phyloP scores from a whole-genome alignment of 805 yeast genomes.

The Yarrowia yakushimensis region DNA sequence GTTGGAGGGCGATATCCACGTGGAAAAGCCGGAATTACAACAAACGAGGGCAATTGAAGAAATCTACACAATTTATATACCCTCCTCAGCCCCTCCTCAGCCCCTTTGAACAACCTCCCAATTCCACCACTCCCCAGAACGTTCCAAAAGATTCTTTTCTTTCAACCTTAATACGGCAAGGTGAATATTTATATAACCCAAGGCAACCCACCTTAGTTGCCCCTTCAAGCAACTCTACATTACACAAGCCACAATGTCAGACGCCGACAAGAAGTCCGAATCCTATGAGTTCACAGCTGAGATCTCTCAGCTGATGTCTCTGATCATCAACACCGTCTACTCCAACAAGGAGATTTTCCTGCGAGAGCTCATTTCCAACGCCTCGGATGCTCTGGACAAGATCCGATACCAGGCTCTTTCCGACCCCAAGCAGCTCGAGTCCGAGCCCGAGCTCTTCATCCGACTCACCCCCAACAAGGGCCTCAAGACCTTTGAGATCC shows the following conservation, averaged over 20 bases:
- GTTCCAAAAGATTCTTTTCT: conserved; percentile 19
- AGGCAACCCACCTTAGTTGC: background rate
- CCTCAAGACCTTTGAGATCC: conserved; percentile 87
- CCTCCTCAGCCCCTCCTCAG: background rate
- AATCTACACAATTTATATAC: no score
- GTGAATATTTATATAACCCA: background rate
- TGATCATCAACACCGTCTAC: conserved; percentile 99
- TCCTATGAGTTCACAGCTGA: conserved; percentile 94
- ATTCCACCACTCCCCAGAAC: background rate
- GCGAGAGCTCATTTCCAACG: conserved; percentile 98
- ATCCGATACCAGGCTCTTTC: conserved; percentile 94
- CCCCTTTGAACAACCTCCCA: background rate
- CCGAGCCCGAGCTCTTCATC: conserved; percentile 94
- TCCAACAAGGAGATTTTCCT: conserved; percentile 98
- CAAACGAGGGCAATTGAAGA: background rate
- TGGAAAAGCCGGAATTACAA: no score
- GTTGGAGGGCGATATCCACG: background rate
- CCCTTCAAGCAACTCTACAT: background rate
- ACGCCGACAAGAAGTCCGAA: conserved; percentile 31
- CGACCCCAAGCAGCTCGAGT: conserved; percentile 85
- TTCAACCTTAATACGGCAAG: background rate
- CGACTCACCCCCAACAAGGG: conserved; percentile 98
- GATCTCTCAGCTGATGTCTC: conserved; percentile 99
- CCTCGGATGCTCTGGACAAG: conserved; percentile 98
- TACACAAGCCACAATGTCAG: background rate